Base-by-base conservation (phyloP, 345 rosid species). In the Litchi chinensis region DNA sequence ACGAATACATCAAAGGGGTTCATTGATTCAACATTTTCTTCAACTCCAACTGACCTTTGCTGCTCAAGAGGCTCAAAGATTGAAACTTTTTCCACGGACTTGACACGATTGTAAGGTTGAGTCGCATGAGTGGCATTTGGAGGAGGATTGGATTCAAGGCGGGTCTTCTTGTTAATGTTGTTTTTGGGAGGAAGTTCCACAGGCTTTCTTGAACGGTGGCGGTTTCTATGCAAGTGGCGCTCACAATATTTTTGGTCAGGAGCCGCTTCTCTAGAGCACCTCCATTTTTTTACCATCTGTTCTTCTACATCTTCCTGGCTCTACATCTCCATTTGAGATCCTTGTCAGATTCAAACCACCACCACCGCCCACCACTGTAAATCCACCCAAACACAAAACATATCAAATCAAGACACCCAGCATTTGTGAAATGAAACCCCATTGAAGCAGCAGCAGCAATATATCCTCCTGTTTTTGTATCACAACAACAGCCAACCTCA, bases 121-220 rank as follows among this genome's bases (percentile, higher is more conserved):
- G 77, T 10, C 32, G 2, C 32, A 28, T 28, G 4, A 32, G 37
- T 32, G 37, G 4, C 37, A 32, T 32, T 32, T 28, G 76, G 50
- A 68, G 75, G 48, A 43, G n/a, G 72, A 10, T 73, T 13, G 5
- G 37, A 66, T 66, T 32, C 24, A 54, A 73, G 81, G 70, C 83
- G 81, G 62, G 76, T 81, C 86, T 79, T 89, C 71, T 86, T 70
- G 32, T 73, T 74, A 67, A 83, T 71, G 50, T 71, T 77, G 73
- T 56, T 54, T 37, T 52, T 66, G 24, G 78, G 21, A 41, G 80
- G 82, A 81, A 81, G 91, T 90, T 92, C 97, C 98, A 94, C 98
- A 88, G 79, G 97, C 94, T 92, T 94, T 94, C 97, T 94, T 94
- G 98, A 94, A 94, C 98, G 98, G 82, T 95, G 95, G 68, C 95